Evolutionary conservation across 345 rosid genomes (phyloP), one percentile per base, ranked within the genome.

Genomic region (Lenwebbia sp.): DNA sequence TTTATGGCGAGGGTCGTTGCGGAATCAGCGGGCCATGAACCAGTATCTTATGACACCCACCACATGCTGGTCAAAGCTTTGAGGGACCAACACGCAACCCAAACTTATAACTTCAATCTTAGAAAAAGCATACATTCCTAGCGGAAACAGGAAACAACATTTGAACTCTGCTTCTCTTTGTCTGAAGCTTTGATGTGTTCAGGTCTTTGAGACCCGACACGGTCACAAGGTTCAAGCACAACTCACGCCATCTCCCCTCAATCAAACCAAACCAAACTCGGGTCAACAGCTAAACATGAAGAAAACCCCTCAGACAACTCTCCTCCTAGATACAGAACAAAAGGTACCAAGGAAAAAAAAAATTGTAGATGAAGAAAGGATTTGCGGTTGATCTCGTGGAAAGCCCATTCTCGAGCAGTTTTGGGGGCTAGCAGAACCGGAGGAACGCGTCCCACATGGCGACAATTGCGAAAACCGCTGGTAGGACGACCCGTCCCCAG

Each of bases 361-460:
- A 15, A 30, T 62, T 30, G 75, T 30, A 7, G 22, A 30, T 30
- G 22, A 62, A 62, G 40, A 70, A 33, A 70, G 78, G 47, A 70
- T 37, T 70, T 70, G 81, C 47, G 13, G 25, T 10, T 22, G 14
- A 40, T 37, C 47, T 22, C 26, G 47, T 70, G 81, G 78, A 22
- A 37, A 19, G 81, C 78, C 25, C 6, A 33, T 65, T 65, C 44
- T 33, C 25, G 6, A 10, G 76, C 76, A 8, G 76, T 65, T 30
- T 70, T 22, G 21, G 7, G 4, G 8, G 13, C 90, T 89, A 93
- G 90, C 90, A 91, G 86, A 92, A 58, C 50, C 83, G 82, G 58
- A 92, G 28, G 40, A 94, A 88, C 60, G 91, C 91, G 54, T 93
- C 92, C 95, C 95, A 93, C 37, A 94, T 21, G 5, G 92, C 92